Conservation (phyloP, 225 moss, liverwort and hornwort genomes). For the Marchantia paleacea region DNA sequence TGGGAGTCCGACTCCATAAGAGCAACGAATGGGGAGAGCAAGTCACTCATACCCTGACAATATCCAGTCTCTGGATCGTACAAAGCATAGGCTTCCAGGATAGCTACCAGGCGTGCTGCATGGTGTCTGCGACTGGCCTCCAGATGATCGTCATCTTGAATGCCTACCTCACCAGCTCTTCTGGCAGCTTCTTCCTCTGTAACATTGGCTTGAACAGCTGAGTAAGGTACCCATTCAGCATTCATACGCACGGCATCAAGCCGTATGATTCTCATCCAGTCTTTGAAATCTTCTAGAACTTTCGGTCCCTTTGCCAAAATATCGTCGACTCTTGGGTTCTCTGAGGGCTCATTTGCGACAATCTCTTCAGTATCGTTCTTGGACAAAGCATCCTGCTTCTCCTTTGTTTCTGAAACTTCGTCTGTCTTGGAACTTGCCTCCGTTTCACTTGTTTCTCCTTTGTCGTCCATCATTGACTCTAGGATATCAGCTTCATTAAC, state of each 20-base stretch:
- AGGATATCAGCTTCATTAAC: conserved; percentile 41
- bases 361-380: not conserved
- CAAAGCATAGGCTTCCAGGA: conserved; percentile 85
- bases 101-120: conserved; percentile 91
- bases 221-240: conserved; percentile 97
- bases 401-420: not conserved
- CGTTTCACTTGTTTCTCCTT: conserved; percentile 7
- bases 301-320: conserved; percentile 33
- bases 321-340: conserved; percentile 33
- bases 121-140: conserved; percentile 82
- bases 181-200: conserved; percentile 70
- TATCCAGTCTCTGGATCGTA: conserved; percentile 88
- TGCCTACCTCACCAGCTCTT: conserved; percentile 61
- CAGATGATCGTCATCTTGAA: conserved; percentile 84
- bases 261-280: conserved; percentile 88
- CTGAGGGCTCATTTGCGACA: conserved; percentile 5
- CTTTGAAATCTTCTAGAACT: conserved; percentile 74
- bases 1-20: conserved; percentile 76
- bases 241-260: conserved; percentile 98
- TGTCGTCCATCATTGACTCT: conserved; percentile 37
- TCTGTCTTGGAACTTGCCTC: not conserved
- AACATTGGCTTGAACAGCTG: conserved; percentile 74
- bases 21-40: conserved; percentile 92
- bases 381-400: conserved; percentile 9
- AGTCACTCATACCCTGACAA: conserved; percentile 98